Percentiles rank a stretch among this genome's conserved stretches.
These are phyloP conservation scores for Phytophthora colocasiae DNA, from an alignment of 352 stramenopile genomes.

Conservation along the genomic window DNA sequence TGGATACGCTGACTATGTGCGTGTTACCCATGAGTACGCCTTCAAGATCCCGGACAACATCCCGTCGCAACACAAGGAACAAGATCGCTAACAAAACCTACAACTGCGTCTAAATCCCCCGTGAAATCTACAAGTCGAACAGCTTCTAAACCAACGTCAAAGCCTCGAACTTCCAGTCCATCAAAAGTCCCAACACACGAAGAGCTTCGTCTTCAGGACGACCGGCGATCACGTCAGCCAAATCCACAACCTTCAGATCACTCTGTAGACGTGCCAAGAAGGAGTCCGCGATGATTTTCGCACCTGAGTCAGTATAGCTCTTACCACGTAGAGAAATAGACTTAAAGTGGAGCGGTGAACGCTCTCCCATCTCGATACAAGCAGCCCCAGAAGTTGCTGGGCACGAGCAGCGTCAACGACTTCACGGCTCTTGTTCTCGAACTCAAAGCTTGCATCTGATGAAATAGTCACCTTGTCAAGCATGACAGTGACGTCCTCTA, in stretches of 20 bases:
- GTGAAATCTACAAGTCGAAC: conserved; percentile 17
- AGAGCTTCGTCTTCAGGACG: conserved; percentile 84
- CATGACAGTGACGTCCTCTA: conserved; percentile 55
- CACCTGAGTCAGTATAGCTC: conserved; percentile 85
- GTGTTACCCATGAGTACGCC: conserved; percentile 67
- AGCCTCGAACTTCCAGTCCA: conserved; percentile 25
- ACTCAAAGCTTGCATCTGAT: conserved; percentile 34
- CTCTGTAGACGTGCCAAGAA: conserved; percentile 66
- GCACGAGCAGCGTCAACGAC: no score
- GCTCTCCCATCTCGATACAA: no score
- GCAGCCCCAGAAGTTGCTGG: no score
- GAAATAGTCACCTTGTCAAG: conserved; percentile 58
- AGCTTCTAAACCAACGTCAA: conserved; percentile 6
- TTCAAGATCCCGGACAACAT: conserved; percentile 82
- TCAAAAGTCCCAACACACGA: conserved; percentile 39
- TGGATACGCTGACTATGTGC: conserved; percentile 79
- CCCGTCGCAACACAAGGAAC: conserved; percentile 49
- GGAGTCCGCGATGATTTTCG: conserved; percentile 63
- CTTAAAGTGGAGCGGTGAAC: conserved; percentile 43
- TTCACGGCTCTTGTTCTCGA: no score
- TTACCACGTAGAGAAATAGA: conserved; percentile 90
- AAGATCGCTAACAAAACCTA: conserved; percentile 47
- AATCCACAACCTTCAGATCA: conserved; percentile 78
- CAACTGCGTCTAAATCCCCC: conserved; percentile 20
- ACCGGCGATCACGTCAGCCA: conserved; percentile 89